Evolutionary conservation across 2,329 filamentous ascomycete species (phyloP).

Genomic region (Fusarium pseudonygamai): DNA sequence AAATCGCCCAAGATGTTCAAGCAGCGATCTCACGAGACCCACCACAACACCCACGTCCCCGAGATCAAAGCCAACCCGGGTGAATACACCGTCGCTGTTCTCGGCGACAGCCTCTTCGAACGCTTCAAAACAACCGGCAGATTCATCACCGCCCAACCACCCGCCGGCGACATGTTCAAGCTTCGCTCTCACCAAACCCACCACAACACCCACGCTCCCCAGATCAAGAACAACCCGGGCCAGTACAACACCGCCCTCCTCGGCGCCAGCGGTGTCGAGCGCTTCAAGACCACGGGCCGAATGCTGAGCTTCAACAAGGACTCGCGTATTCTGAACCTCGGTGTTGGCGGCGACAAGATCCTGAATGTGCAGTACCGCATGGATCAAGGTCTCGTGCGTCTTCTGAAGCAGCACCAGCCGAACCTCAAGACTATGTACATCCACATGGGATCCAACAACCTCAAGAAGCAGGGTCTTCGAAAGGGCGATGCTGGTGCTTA

Average conservation of each 20-base stretch:
- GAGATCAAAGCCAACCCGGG: not conserved
- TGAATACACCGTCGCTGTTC: not conserved
- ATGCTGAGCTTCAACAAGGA: not conserved
- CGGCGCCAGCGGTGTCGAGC: not conserved
- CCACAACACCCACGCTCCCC: not conserved
- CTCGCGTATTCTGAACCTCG: not conserved
- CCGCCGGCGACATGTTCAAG: not conserved
- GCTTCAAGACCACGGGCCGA: not conserved
- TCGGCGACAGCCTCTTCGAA: constrained; percentile 18
- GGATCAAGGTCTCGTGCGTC: not conserved
- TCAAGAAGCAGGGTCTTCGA: not conserved
- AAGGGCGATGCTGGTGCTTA: not conserved
- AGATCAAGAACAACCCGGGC: not conserved
- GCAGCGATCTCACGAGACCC: constrained; percentile 13
- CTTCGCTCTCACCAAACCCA: constrained; percentile 7
- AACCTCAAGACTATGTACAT: constrained; percentile 1
- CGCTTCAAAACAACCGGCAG: constrained; percentile 1
- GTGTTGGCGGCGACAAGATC: constrained; percentile 12
- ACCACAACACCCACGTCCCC: not conserved
- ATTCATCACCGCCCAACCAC: not conserved
- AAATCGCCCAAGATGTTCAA: constrained; percentile 4
- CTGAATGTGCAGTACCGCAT: constrained; percentile 12
- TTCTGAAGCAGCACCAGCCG: not conserved
- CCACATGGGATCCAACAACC: constrained; percentile 12
- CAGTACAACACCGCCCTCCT: not conserved